Evolutionary conservation across 768 basidiomycete species (phyloP), one percentile per base, ranked within the genome.

Genomic region (Scleroderma citrinum): DNA sequence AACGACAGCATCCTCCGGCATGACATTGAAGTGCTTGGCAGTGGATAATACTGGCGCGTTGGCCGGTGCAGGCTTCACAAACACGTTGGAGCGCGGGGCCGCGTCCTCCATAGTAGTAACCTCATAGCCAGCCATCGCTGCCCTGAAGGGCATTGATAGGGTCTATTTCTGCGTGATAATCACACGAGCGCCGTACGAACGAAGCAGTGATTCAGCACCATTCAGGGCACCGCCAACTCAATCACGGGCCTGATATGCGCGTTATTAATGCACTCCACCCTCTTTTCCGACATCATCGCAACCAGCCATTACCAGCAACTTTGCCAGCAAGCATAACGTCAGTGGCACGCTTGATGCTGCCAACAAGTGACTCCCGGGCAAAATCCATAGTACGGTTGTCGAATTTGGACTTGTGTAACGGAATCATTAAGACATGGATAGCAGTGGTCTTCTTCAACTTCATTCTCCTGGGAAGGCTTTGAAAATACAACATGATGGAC

Each of bases 311-410:
- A 98, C n/a, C 91, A 46, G 93, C 94, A 57, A 99, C 94, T 76
- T 99, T 99, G 46, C 95, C 96, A 57, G 96, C 96, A 68, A 99
- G 84, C 96, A 99, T 99, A 69, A 99, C 92, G 69, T 99, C 96
- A 56, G 96, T 99, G 51, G 96, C 96, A 64, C 96, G 93, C 82
- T 99, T 99, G 76, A 99, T 97, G 60, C 96, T 96, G 68, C 98
- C 96, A 53, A 99, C 96, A 55, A 99, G 89, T 26, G 96, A 99
- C 72, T 99, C 96, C 65, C 96, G 92, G n/a, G 76, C 96, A 99
- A 54, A n/a, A n/a, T n/a, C 96, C 96, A 68, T 99, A 99, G 73
- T 92, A 87, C n/a, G n/a, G 76, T 92, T 92, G 74, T 94, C 88
- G 68, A 99, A 99, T 78, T 99, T 99, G 67, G 93, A 96, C 74